Conservation (phyloP, 1,284 basidiomycete species). For the Ustilago xerochloae region DNA sequence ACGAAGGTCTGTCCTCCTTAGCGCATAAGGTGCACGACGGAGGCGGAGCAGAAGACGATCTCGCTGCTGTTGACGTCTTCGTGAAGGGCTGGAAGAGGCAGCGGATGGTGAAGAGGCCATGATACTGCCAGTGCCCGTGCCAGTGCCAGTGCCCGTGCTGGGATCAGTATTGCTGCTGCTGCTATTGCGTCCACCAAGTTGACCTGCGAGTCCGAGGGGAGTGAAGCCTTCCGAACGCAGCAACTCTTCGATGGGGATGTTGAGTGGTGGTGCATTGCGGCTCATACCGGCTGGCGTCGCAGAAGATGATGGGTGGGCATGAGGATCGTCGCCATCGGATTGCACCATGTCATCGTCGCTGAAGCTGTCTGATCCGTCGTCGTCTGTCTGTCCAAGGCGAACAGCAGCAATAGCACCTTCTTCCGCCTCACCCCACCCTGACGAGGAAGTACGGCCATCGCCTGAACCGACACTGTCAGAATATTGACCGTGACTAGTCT, state of each 20-base stretch:
- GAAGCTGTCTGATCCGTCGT: neutral
- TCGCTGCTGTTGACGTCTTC: neutral
- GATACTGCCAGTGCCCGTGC: neutral
- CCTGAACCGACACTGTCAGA: slow-evolving; percentile 5
- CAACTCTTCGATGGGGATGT: slow-evolving; percentile 48
- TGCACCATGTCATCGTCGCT: slow-evolving; percentile 11
- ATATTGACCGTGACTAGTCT: slow-evolving; percentile 8
- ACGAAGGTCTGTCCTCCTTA: slow-evolving; percentile 23
- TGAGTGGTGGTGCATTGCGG: slow-evolving; percentile 33
- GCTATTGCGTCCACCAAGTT: neutral
- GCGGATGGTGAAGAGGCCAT: neutral
- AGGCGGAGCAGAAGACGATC: neutral
- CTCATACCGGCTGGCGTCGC: neutral
- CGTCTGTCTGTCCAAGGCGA: neutral
- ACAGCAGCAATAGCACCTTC: neutral
- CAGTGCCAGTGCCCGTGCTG: neutral
- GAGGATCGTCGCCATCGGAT: neutral
- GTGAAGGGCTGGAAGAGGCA: slow-evolving; percentile 8
- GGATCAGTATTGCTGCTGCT: slow-evolving; percentile 12
- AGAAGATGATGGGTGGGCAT: neutral
- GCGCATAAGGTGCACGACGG: slow-evolving; percentile 5
- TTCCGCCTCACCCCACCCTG: slow-evolving; percentile 6
- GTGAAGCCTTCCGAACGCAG: slow-evolving; percentile 28
- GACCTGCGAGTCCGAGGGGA: slow-evolving; percentile 8
- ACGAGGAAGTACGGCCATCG: neutral